Evolutionary conservation across 1,284 basidiomycete genomes (phyloP).

Genomic region (Cutaneotrichosporon cavernicola): DNA sequence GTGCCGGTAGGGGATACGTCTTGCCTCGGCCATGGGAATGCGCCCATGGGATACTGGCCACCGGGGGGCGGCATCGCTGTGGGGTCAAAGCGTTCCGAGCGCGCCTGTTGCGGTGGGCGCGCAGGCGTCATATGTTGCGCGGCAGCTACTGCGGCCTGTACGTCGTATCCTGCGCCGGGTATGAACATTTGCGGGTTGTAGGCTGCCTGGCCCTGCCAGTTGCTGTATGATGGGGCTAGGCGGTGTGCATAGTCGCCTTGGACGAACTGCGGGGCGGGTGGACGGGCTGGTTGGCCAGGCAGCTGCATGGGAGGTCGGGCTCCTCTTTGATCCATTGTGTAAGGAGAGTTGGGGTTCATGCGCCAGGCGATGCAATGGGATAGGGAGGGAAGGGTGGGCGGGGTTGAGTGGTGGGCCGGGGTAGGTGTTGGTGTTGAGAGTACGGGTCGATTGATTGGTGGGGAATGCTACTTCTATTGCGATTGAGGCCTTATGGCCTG

Average conservation of each 20-base stretch:
- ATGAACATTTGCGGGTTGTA: not conserved
- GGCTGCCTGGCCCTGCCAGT: not conserved
- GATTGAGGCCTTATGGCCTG: no score
- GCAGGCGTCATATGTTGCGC: not conserved
- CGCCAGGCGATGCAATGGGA: no score
- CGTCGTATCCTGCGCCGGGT: not conserved
- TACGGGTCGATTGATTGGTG: no score
- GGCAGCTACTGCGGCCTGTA: not conserved
- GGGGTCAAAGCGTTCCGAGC: not conserved
- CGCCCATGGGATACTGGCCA: not conserved
- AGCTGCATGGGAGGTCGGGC: not conserved
- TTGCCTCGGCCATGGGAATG: not conserved
- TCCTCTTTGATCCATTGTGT: not conserved
- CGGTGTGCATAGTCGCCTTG: not conserved
- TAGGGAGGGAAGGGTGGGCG: not conserved
- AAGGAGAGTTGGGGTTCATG: not conserved
- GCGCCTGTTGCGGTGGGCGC: not conserved
- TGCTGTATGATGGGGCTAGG: not conserved
- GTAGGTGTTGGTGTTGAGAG: not conserved
- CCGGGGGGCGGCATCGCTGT: not conserved
- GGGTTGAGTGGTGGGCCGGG: not conserved
- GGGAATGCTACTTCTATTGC: no score
- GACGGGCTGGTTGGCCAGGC: no score
- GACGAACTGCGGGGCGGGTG: not conserved
- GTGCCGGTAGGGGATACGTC: constrained; percentile 2